phyloP scores from a whole-genome alignment of 495 filamentous ascomycete species.

The Lasiosphaeris hirsuta region DNA sequence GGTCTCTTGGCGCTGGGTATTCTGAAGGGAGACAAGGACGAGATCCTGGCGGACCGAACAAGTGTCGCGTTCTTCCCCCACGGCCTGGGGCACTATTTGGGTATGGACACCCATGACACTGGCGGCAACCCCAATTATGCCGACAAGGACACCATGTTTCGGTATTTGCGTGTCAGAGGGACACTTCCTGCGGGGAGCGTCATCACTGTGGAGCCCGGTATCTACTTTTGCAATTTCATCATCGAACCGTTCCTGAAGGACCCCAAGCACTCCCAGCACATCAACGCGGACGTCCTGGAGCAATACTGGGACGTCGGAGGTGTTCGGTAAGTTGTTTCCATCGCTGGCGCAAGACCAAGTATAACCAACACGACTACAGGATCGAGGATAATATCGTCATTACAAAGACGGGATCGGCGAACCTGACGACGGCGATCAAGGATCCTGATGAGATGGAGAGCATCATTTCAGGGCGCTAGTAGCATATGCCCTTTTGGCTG shows the following conservation, averaged over 20 bases:
- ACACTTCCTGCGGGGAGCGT: slow-evolving; percentile 70
- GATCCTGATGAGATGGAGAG: slow-evolving; percentile 66
- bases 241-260: slow-evolving; percentile 77
- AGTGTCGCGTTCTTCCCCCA: slow-evolving; percentile 91
- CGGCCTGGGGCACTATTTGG: slow-evolving; percentile 86
- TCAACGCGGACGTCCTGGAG: slow-evolving; percentile 69
- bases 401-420: slow-evolving; percentile 71
- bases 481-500: not conserved
- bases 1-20: slow-evolving; percentile 76
- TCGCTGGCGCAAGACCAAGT: slow-evolving; percentile 4
- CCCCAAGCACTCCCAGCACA: slow-evolving; percentile 64
- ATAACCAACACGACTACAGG: slow-evolving; percentile 21
- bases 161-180: slow-evolving; percentile 79
- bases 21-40: slow-evolving; percentile 62
- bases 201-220: slow-evolving; percentile 87
- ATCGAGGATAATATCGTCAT: slow-evolving; percentile 73
- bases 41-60: slow-evolving; percentile 69
- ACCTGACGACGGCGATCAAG: slow-evolving; percentile 76
- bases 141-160: slow-evolving; percentile 81
- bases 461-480: slow-evolving; percentile 41
- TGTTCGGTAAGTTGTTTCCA: slow-evolving; percentile 49
- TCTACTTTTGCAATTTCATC: slow-evolving; percentile 94
- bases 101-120: slow-evolving; percentile 93
- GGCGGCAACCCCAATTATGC: slow-evolving; percentile 83
- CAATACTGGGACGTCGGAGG: slow-evolving; percentile 89